Base-by-base conservation (phyloP, 164 flowering plant species). In the Stephania japonica region DNA sequence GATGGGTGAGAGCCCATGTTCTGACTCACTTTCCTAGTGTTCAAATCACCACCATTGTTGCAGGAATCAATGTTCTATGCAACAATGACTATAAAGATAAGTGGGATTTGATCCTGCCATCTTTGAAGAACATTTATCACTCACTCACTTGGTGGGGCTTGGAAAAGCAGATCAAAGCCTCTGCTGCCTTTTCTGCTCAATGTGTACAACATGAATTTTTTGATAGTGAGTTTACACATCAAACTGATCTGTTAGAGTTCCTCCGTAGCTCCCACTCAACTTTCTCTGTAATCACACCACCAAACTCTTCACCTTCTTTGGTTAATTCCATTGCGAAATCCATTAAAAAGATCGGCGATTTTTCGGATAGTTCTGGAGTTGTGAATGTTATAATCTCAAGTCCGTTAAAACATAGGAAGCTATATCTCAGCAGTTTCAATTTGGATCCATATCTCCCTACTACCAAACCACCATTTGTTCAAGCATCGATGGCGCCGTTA, bases 131-230 rank as follows among this genome's bases (percentile, higher is more conserved):
- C 84, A 43, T 94, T 42, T 80, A 81, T 78, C 75, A 85, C 76
- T 85, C 91, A 67, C 90, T 94, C 42, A 76, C 73, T 9, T 83
- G 93, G 72, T 89, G 94, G 97, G 96, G 90, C 76, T 85, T 93
- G 74, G 86, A 89, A 77, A 86, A 73, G 62, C 83, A 87, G 5
- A 88, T 91, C 80, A 88, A 83, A 63, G 88, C 86, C 42, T 83
- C 98, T 3, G 77, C 85, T 74, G 77, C 84, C 72, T 80, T 91
- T 72, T 80, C 88, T 66, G 69, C 75, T 13, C 67, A 70, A 61
- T 90, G 96, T 67, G 73, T 88, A 3, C 32, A 74, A 1, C 53
- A 47, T 14, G 14, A 12, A 63, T 76, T 81, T 71, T 0, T 70
- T 38, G 76, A 81, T 71, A 71, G 61, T 68, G 16, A 43, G 0